Base-by-base conservation (phyloP, 164 flowering plant species). In the Vitis amurensis region DNA sequence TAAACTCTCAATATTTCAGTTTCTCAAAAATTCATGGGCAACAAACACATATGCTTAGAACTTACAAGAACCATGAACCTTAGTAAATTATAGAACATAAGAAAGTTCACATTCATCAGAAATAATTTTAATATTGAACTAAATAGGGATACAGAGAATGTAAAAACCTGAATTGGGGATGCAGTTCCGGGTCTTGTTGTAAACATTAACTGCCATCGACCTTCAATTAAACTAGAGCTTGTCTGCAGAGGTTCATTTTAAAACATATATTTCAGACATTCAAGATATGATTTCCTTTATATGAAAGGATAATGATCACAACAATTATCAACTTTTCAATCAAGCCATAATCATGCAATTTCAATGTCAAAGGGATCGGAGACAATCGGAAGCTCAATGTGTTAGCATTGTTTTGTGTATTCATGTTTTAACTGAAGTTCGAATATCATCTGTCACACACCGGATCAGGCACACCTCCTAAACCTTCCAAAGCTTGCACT, bases 131-230 rank as follows among this genome's bases (percentile, higher is more conserved):
- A 37, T 37, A 37, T 37, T 37, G 44, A 37, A 37, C 6, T 29
- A 44, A 27, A 29, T 23, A 11, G 13, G 48, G 37, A 57, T 23
- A 47, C 19, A 62, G n/a, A 50, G 65, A 52, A 31, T 1, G 7
- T 2, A 48, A 5, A 14, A 64, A 93, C 97, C 90, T 94, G 97
- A 73, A 92, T 94, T 30, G 94, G 94, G 67, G 99, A 94, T 60
- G 99, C 97, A 59, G 95, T 87, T 73, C 95, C 94, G 9, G 99
- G 97, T 76, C 99, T 91, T 66, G 97, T 94, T 0, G 99, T 94
- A 69, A 94, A 94, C 81, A 91, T 87, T 55, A 92, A 75, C 61
- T 85, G 94, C 99, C 99, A 94, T 17, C 90, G 75, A 59, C 99
- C 99, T 81, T 94, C 99, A 59, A 94, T 89, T 67, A 92, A 71